Percentiles rank a stretch among this genome's conserved stretches.
Conservation (phyloP, 2,329 filamentous ascomycete genomes). For the Colletotrichum plurivorum region DNA sequence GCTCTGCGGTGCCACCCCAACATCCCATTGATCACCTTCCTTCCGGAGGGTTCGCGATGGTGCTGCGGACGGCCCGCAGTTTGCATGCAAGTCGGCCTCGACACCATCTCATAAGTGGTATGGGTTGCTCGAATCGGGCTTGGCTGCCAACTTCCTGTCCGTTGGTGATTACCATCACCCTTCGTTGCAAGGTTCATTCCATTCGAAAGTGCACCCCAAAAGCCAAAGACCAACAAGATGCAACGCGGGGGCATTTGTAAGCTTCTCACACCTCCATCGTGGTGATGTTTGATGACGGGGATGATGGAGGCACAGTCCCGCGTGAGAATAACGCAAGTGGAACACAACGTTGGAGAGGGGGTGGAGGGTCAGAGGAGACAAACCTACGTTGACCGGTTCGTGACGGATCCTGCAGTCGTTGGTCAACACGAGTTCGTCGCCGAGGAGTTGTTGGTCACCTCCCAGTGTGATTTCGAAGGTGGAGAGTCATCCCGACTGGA, state of each 20-base stretch:
- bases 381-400: background rate
- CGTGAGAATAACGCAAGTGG: background rate
- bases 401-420: constrained; percentile 4
- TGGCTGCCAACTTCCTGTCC: constrained; percentile 15
- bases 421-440: constrained; percentile 1
- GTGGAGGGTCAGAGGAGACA: background rate
- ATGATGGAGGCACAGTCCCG: background rate
- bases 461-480: background rate
- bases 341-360: background rate
- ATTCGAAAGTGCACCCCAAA: background rate
- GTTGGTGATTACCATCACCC: constrained; percentile 4
- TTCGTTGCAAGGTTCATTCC: background rate
- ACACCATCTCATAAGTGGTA: constrained; percentile 5
- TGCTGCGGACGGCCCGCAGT: constrained; percentile 24
- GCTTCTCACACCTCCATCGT: background rate
- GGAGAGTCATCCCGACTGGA: background rate
- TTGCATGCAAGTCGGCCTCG: constrained; percentile 23
- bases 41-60: constrained; percentile 8
- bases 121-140: background rate
- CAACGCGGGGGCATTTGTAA: background rate
- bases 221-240: background rate
- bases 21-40: constrained; percentile 2
- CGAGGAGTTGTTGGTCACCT: background rate
- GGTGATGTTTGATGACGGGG: background rate
- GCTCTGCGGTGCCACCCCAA: constrained; percentile 16